Evolutionary conservation across 2,329 filamentous ascomycete species (phyloP).

Genomic region (Colletotrichum camelliae): DNA sequence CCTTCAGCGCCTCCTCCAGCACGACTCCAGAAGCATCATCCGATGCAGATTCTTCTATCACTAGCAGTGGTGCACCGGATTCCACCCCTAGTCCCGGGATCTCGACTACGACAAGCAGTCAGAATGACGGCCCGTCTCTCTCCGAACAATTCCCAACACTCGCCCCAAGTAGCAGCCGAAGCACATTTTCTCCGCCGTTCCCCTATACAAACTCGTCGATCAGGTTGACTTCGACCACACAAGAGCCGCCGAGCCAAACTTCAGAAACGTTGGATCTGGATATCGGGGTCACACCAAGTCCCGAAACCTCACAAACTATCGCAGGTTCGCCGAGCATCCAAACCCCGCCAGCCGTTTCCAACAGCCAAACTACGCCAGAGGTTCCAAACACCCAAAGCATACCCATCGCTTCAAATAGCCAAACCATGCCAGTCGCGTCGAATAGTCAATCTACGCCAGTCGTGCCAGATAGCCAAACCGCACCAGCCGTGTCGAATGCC

Average conservation of each 20-base stretch:
- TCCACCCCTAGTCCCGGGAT: not conserved
- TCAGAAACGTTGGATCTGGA: too few relatives aligned
- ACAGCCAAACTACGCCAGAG: not conserved
- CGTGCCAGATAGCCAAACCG: not conserved
- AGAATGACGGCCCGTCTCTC: not conserved
- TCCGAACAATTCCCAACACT: not conserved
- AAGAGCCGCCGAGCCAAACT: not conserved
- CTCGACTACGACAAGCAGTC: not conserved
- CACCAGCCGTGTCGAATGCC: not conserved
- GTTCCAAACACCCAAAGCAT: not conserved
- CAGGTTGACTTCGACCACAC: not conserved
- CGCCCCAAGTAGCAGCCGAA: not conserved
- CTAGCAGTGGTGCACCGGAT: not conserved
- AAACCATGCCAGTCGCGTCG: not conserved
- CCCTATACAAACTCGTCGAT: not conserved
- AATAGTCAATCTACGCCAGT: not conserved
- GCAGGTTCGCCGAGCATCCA: too few relatives aligned
- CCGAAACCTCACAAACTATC: too few relatives aligned
- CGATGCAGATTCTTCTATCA: not conserved
- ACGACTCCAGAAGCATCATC: not conserved
- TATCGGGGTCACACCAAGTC: too few relatives aligned
- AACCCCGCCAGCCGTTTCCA: too few relatives aligned
- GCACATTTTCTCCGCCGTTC: not conserved
- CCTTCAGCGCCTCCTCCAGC: not conserved
- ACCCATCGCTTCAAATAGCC: not conserved